Base-by-base conservation (phyloP, 163 green algal genomes). In the Scenedesmus sp. region DNA sequence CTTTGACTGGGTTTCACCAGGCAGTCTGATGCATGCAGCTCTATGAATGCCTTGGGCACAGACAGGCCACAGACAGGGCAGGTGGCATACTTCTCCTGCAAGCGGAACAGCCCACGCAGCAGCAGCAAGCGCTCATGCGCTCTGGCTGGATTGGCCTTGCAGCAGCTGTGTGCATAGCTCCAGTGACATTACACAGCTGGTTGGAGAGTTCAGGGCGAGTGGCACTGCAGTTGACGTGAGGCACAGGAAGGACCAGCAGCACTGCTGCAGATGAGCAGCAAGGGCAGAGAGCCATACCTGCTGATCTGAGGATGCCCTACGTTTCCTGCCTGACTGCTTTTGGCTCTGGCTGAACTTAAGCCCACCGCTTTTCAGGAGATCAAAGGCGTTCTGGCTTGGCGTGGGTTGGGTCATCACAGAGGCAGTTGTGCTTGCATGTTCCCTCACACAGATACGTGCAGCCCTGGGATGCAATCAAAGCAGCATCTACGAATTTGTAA, bases 331-430 rank as follows among this genome's bases (percentile, higher is more conserved):
- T 16, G 77, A 4, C 34, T 56, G 34, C 46, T 56, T 73, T 18
- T 90, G 66, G 67, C 46, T 90, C 16, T 90, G 86, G 20, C 46
- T 84, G 55, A 70, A 34, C 16, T 55, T 66, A 3, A 84, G 23
- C 26, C 66, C 86, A 26, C 86, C 86, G 4, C 54, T 66, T n/a
- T 67, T 90, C 0, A 90, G 66, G 6, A 67, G 67, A 23, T 90
- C 86, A 55, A 90, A 90, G 0, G 86, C 86, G 86, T 90, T 89
- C 13, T 89, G 59, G 34, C 70, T 79, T 79, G 70, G 70, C 70
- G 70, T 79, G 70, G 70, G 70, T 79, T 79, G 70, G 6, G 70
- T 52, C 70, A 79, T 79, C 5, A 52, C 5, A 52, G 4, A 15
- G 13, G 70, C 66, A 76, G 66, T 76, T 79, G 70, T 79, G 52